Evolutionary conservation across 148 eudicot species (phyloP).

Genomic region (Talinum fruticosum): DNA sequence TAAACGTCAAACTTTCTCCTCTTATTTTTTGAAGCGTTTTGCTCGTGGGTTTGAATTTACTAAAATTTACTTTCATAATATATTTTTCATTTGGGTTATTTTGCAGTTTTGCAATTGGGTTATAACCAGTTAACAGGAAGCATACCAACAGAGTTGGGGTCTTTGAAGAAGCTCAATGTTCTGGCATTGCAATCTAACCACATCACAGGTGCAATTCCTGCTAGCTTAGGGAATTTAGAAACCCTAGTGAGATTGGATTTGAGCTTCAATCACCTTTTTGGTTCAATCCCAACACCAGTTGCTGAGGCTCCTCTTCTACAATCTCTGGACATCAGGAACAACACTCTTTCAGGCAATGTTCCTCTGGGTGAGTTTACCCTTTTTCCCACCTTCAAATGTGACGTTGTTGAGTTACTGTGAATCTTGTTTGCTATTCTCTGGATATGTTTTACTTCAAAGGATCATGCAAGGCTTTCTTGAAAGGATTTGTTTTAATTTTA

Average conservation of each 20-base stretch:
- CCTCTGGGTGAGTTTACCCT: conserved; percentile 54
- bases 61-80: too few relatives aligned
- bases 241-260: conserved; percentile 64
- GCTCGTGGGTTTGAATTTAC: background rate
- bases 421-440: too few relatives aligned
- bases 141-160: conserved; percentile 83
- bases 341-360: conserved; percentile 87
- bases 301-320: conserved; percentile 78
- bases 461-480: background rate
- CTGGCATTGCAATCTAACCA: conserved; percentile 79
- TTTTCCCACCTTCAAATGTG: background rate
- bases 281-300: conserved; percentile 79
- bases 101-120: conserved; percentile 84
- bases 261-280: conserved; percentile 81
- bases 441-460: background rate
- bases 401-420: background rate
- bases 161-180: conserved; percentile 71
- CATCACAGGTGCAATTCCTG: conserved; percentile 91
- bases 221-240: conserved; percentile 77
- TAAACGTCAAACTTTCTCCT: background rate
- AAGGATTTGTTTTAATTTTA: too few relatives aligned
- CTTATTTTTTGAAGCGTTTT: background rate
- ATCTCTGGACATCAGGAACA: conserved; percentile 71
- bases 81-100: background rate
- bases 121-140: conserved; percentile 88